These are phyloP conservation scores for Psidium guajava DNA, from an alignment of 345 rosid species.

Conservation along the genomic window DNA sequence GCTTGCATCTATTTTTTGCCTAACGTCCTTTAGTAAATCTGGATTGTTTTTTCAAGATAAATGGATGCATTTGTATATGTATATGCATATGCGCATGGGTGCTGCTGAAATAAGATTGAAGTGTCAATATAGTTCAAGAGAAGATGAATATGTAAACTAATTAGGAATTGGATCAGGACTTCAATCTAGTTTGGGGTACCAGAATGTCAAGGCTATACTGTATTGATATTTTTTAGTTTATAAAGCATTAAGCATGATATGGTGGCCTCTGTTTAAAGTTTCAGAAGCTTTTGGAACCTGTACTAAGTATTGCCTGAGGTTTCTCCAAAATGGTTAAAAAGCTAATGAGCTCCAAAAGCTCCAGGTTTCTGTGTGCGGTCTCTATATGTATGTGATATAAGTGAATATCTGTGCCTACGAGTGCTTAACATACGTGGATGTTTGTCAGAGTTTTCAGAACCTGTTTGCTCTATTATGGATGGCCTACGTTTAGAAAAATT, in stretches of 20 bases:
- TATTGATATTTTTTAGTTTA: neutral
- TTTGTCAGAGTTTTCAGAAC: neutral
- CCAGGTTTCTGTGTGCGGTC: neutral
- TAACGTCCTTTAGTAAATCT: neutral
- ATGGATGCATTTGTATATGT: neutral
- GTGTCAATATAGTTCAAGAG: neutral
- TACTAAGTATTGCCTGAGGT: neutral
- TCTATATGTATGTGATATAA: neutral
- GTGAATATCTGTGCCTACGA: neutral
- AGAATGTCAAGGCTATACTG: neutral
- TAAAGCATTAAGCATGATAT: neutral
- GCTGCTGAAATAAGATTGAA: neutral
- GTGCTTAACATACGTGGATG: neutral
- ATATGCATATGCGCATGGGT: neutral
- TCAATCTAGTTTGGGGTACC: neutral
- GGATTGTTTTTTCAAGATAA: neutral
- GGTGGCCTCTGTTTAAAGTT: neutral
- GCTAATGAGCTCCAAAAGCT: neutral
- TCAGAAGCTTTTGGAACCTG: neutral
- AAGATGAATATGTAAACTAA: neutral
- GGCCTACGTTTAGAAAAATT: neutral
- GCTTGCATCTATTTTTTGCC: neutral
- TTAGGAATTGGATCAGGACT: neutral
- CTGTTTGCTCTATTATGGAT: neutral
- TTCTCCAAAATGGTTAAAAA: neutral